phyloP scores from a whole-genome alignment of 2,329 filamentous ascomycete species.

The Metarhizium album region DNA sequence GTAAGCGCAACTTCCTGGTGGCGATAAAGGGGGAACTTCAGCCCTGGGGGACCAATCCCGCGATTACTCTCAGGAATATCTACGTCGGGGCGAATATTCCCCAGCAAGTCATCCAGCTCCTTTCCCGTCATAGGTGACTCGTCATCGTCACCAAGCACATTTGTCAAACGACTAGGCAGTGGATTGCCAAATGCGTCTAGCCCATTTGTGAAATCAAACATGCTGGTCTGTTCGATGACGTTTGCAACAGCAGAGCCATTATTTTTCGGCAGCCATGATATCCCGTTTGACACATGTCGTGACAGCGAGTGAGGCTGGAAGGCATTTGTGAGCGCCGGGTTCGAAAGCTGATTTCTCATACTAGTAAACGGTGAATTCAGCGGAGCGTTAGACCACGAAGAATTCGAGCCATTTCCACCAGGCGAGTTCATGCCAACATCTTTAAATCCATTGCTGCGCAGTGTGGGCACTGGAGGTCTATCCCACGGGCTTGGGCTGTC shows the following conservation, averaged over 20 bases:
- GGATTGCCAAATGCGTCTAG: conserved; percentile 26
- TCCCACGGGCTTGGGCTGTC: background rate
- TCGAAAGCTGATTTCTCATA: background rate
- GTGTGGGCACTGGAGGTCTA: background rate
- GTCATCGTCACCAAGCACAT: conserved; percentile 24
- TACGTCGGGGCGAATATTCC: conserved; percentile 64
- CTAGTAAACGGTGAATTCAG: background rate
- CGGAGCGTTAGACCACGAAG: background rate
- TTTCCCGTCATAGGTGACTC: conserved; percentile 36
- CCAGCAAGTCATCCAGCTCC: conserved; percentile 58
- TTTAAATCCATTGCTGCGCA: background rate
- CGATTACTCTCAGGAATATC: conserved; percentile 51
- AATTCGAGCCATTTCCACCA: background rate
- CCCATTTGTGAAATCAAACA: conserved; percentile 25
- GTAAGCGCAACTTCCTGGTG: conserved; percentile 76
- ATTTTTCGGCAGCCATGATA: background rate
- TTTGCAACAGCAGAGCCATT: conserved; percentile 15
- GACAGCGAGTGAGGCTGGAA: background rate
- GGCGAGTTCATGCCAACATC: background rate
- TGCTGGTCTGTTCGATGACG: conserved; percentile 27
- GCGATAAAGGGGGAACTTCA: conserved; percentile 61
- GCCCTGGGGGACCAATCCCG: conserved; percentile 56
- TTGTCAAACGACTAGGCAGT: conserved; percentile 21
- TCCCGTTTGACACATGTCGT: background rate
- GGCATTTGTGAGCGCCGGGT: background rate